phyloP scores from a whole-genome alignment of 495 filamentous ascomycete genomes.

The Penicillium parvum region DNA sequence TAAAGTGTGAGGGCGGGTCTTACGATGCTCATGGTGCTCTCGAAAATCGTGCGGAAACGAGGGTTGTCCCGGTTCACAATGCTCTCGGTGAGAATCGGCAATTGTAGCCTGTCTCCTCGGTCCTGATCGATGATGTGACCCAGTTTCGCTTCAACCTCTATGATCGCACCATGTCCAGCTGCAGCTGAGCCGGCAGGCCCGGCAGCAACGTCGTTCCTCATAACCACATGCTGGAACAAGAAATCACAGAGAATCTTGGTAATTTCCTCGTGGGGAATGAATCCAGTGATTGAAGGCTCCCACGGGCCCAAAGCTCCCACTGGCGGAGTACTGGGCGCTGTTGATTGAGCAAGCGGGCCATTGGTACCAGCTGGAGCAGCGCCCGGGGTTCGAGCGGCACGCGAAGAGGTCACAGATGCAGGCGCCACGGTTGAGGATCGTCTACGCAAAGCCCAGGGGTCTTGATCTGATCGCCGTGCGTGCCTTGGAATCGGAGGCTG shows the following conservation, averaged over 20 bases:
- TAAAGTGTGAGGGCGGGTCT: constrained; percentile 24
- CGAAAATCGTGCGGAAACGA: constrained; percentile 54
- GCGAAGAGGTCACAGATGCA: constrained; percentile 15
- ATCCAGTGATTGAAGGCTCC: constrained; percentile 68
- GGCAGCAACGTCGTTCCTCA: constrained; percentile 48
- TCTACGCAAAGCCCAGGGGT: constrained; percentile 27
- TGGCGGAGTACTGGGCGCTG: constrained; percentile 1
- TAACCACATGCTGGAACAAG: constrained; percentile 63
- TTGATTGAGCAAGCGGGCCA: constrained; percentile 5
- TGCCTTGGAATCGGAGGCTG: constrained; percentile 35
- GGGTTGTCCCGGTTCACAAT: constrained; percentile 52
- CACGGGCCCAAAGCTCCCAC: constrained; percentile 54
- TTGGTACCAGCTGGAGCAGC: not conserved
- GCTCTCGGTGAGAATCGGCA: constrained; percentile 63
- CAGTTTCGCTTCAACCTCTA: constrained; percentile 91
- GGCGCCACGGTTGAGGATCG: constrained; percentile 21
- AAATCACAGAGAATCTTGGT: constrained; percentile 69
- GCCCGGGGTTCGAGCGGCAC: constrained; percentile 18
- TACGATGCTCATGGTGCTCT: constrained; percentile 83
- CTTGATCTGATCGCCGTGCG: constrained; percentile 18
- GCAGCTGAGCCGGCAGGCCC: constrained; percentile 44
- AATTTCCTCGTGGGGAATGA: constrained; percentile 62
- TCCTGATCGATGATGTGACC: constrained; percentile 71
- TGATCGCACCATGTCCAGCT: constrained; percentile 57
- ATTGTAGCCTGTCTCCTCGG: constrained; percentile 58